Percentiles rank a stretch among this genome's conserved stretches.
Evolutionary conservation across 2,329 filamentous ascomycete species (phyloP).

Genomic region (Cytospora piceicola): DNA sequence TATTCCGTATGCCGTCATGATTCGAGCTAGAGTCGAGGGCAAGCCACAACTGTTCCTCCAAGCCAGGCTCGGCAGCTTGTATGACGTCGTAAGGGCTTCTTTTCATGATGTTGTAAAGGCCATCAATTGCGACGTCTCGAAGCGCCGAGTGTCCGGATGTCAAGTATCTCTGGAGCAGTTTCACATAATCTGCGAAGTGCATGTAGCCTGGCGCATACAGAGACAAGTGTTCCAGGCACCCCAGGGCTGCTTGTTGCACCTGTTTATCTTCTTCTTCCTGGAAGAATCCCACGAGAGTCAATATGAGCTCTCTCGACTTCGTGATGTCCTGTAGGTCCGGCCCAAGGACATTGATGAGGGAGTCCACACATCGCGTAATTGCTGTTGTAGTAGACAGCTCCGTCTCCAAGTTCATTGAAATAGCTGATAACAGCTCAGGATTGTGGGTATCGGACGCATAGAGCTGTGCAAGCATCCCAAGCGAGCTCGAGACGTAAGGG

Average conservation of each 20-base stretch:
- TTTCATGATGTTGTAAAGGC: slow-evolving; percentile 94
- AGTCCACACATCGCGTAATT: slow-evolving; percentile 86
- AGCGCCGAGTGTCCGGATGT: slow-evolving; percentile 70
- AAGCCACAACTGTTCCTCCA: slow-evolving; percentile 93
- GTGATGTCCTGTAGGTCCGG: slow-evolving; percentile 92
- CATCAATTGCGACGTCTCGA: slow-evolving; percentile 80
- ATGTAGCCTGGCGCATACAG: slow-evolving; percentile 89
- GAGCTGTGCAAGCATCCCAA: slow-evolving; percentile 92
- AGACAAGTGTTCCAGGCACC: slow-evolving; percentile 87
- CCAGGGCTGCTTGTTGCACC: slow-evolving; percentile 76
- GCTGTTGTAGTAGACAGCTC: slow-evolving; percentile 81
- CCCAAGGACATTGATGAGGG: slow-evolving; percentile 94
- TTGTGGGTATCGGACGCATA: slow-evolving; percentile 94
- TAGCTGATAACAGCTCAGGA: slow-evolving; percentile 75
- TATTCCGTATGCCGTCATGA: slow-evolving; percentile 80
- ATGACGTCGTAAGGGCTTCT: slow-evolving; percentile 84
- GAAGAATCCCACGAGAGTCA: slow-evolving; percentile 84
- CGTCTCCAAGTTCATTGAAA: slow-evolving; percentile 88
- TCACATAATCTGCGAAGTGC: slow-evolving; percentile 82
- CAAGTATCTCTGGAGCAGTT: slow-evolving; percentile 76
- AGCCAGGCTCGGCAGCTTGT: slow-evolving; percentile 70
- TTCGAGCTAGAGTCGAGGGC: slow-evolving; percentile 77
- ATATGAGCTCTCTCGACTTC: slow-evolving; percentile 89
- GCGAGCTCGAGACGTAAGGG: slow-evolving; percentile 82
- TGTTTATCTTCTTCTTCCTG: slow-evolving; percentile 72